Evolutionary conservation across 73 alveolate genomes (phyloP).

Genomic region (Paraurostyla sp.): DNA sequence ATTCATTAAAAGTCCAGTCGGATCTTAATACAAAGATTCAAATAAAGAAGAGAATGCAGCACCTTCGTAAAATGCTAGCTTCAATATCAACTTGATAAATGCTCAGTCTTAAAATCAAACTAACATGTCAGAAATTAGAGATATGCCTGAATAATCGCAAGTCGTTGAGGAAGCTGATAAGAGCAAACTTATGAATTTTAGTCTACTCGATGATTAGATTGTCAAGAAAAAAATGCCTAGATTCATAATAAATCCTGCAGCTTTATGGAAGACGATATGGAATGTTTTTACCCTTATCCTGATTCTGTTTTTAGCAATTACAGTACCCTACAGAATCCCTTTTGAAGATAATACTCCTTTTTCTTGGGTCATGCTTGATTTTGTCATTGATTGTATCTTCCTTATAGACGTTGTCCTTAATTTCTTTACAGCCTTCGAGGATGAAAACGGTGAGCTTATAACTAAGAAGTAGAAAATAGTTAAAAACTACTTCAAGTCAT

Average conservation of each 20-base stretch:
- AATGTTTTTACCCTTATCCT: slow-evolving; percentile 46
- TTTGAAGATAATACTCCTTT: slow-evolving; percentile 62
- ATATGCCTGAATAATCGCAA: background rate
- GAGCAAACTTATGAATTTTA: slow-evolving; percentile 43
- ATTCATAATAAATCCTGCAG: slow-evolving; percentile 59
- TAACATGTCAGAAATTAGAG: background rate
- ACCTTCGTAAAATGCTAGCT: too few species aligned
- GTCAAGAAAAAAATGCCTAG: slow-evolving; percentile 47
- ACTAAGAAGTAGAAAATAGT: slow-evolving; percentile 46
- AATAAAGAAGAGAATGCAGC: too few species aligned
- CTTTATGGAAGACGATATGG: slow-evolving; percentile 51
- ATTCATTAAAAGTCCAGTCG: too few species aligned
- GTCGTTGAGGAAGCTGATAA: background rate
- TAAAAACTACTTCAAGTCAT: background rate
- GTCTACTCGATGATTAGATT: slow-evolving; percentile 10
- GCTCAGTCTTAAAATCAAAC: background rate
- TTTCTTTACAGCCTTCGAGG: slow-evolving; percentile 64
- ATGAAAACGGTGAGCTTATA: slow-evolving; percentile 59
- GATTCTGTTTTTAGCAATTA: slow-evolving; percentile 49
- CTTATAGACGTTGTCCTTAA: slow-evolving; percentile 56
- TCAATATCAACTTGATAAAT: too few species aligned
- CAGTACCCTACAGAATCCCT: slow-evolving; percentile 76
- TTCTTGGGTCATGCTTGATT: slow-evolving; percentile 60
- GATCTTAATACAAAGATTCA: too few species aligned
- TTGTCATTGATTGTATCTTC: slow-evolving; percentile 25